Conservation (phyloP, 768 basidiomycete genomes). For the Auricularia cornea region DNA sequence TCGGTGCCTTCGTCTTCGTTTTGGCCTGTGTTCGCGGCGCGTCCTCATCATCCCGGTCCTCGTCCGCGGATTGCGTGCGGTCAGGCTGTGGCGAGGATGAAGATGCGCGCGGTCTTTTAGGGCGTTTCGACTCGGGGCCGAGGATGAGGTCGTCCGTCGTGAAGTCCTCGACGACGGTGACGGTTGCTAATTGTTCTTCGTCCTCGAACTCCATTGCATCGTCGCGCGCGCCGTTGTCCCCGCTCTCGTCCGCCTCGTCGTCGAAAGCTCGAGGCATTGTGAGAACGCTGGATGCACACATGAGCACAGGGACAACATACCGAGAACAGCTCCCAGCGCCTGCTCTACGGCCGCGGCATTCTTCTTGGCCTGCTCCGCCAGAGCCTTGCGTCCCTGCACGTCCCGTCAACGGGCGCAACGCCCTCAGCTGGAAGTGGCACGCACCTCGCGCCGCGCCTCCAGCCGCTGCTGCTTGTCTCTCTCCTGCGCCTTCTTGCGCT, state of each 20-base stretch:
- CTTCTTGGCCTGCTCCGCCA: constrained; percentile 66
- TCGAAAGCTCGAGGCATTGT: constrained; percentile 13
- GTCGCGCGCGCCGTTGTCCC: constrained; percentile 41
- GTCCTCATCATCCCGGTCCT: no score
- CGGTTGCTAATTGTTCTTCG: constrained; percentile 78
- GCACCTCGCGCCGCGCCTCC: constrained; percentile 71
- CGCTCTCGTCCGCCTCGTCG: constrained; percentile 38
- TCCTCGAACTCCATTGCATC: constrained; percentile 70
- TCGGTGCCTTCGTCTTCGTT: constrained; percentile 28
- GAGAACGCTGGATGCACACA: neutral
- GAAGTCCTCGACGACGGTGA: constrained; percentile 89
- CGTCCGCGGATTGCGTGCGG: no score
- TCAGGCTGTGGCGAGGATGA: no score
- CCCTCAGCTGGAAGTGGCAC: constrained; percentile 11
- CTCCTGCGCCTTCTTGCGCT: constrained; percentile 63
- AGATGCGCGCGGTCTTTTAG: constrained; percentile 9
- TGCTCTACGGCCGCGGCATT: constrained; percentile 73
- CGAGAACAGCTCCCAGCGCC: constrained; percentile 29
- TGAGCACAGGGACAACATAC: neutral
- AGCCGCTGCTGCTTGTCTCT: constrained; percentile 68
- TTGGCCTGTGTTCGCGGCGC: constrained; percentile 11
- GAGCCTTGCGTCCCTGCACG: constrained; percentile 61
- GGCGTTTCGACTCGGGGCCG: constrained; percentile 24
- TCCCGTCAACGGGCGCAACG: neutral
- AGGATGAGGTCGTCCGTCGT: constrained; percentile 59